Evolutionary conservation across 768 basidiomycete species (phyloP), one percentile per base, ranked within the genome.

Genomic region (Termitomyces sp.): DNA sequence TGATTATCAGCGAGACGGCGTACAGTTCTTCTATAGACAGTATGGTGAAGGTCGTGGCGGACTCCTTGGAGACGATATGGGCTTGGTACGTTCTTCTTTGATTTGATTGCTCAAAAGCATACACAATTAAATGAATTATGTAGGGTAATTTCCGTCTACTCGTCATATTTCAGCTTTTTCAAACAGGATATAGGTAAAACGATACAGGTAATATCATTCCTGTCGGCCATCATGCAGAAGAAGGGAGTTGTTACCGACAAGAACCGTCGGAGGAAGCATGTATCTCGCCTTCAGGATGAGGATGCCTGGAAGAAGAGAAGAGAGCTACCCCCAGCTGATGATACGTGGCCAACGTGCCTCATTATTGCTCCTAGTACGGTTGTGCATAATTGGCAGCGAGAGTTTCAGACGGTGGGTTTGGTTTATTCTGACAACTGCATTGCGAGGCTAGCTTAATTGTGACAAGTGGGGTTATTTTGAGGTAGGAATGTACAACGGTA

Each of bases 41-140:
- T 97, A 88, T 67, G 70, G 76, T 30, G 74, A 86, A 62, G 80
- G 78, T 0, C 75, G 77, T 45, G 96, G 96, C 0, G 95, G 88
- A 0, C 68, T 98, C 12, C 78, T 98, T 4, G 96, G 96, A 6
- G 96, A 98, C 68, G 96, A 98, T 66, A 98, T 98, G 96, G 96
- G 93, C 62, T 75, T 88, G 60, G 85, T 86, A 64, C 64, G 73
- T 67, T 20, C 57, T 28, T 32, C 52, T 56, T 12, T 38, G 30
- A 30, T 14, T 20, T 38, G 30, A 28, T n/a, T 20, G 4, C 18
- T 8, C 2, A 26, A 24, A 42, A 0, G 12, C n/a, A n/a, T 46
- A 30, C 9, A 4, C 18, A 20, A 6, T 28, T 35, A 4, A 44
- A 46, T 32, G n/a, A 43, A n/a, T 56, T 46, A 45, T 49, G 16